Evolutionary conservation across 2,329 filamentous ascomycete species (phyloP).

Genomic region (Escovopsis sp.): DNA sequence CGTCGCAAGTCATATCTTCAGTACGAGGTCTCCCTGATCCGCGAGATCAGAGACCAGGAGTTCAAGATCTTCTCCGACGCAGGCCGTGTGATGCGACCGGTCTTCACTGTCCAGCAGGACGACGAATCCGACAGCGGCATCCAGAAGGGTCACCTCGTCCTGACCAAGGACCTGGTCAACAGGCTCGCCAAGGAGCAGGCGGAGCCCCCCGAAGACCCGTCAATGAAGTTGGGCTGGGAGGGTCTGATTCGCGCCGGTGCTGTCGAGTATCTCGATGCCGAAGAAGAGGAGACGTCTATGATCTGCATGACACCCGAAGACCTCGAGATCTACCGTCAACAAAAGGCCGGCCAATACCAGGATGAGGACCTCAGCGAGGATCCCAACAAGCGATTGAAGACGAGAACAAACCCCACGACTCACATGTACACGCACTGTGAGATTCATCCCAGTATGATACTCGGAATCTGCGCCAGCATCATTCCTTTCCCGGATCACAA

Average conservation of each 20-base stretch:
- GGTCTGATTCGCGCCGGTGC: slow-evolving; percentile 71
- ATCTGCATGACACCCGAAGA: slow-evolving; percentile 98
- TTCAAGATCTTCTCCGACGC: slow-evolving; percentile 99
- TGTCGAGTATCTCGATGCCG: slow-evolving; percentile 91
- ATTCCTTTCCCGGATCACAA: slow-evolving; percentile 99
- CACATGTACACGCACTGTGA: slow-evolving; percentile 97
- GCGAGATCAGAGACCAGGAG: slow-evolving; percentile 91
- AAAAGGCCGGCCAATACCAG: slow-evolving; percentile 49
- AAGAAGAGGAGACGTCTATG: slow-evolving; percentile 98
- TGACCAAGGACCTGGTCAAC: slow-evolving; percentile 72
- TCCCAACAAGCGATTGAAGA: slow-evolving; percentile 75
- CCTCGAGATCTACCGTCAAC: slow-evolving; percentile 59
- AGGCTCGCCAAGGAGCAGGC: slow-evolving; percentile 60
- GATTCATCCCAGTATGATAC: slow-evolving; percentile 97
- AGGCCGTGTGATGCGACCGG: slow-evolving; percentile 80
- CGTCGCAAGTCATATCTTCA: slow-evolving; percentile 72
- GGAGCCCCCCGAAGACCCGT: slow-evolving; percentile 44
- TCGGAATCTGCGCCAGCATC: slow-evolving; percentile 96
- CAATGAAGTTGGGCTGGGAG: slow-evolving; percentile 69
- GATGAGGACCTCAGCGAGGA: slow-evolving; percentile 50
- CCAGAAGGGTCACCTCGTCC: slow-evolving; percentile 54
- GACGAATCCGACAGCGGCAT: slow-evolving; percentile 49
- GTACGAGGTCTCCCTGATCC: slow-evolving; percentile 84
- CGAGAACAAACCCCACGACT: slow-evolving; percentile 70
- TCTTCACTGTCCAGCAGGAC: slow-evolving; percentile 89